phyloP scores from a whole-genome alignment of 768 basidiomycete species.

The Podaxis pistillaris region DNA sequence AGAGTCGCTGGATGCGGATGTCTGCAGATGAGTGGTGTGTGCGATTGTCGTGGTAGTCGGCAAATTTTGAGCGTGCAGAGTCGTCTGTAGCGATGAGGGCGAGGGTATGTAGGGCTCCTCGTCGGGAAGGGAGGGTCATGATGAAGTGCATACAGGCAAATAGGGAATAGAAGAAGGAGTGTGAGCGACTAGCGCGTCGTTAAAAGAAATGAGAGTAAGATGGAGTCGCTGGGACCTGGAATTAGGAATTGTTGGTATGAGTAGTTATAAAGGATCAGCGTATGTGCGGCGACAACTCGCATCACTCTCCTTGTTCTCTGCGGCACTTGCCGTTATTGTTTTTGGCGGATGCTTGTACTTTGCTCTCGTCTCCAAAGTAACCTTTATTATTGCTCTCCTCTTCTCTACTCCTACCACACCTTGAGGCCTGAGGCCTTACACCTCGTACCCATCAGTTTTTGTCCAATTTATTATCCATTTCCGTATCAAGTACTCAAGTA shows the following conservation, averaged over 20 bases:
- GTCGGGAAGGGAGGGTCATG: conserved; percentile 26
- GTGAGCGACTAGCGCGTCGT: conserved; percentile 22
- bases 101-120: conserved; percentile 35
- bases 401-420: neutral
- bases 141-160: conserved; percentile 27
- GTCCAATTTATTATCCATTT: neutral
- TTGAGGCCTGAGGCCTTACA: neutral
- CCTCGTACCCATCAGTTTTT: neutral
- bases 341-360: conserved; percentile 21
- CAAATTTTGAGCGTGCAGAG: conserved; percentile 17
- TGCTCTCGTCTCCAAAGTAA: conserved; percentile 6
- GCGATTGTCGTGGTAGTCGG: conserved; percentile 16
- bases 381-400: conserved; percentile 2
- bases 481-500: neutral
- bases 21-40: conserved; percentile 16
- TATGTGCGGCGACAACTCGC: conserved; percentile 18
- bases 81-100: conserved; percentile 33
- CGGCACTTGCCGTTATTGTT: conserved; percentile 40
- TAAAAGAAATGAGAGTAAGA: conserved; percentile 18
- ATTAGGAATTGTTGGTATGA: conserved; percentile 10
- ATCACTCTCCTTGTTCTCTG: conserved; percentile 1
- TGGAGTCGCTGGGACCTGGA: conserved; percentile 19
- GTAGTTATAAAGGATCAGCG: conserved; percentile 27
- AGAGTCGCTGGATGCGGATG: conserved; percentile 21
- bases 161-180: conserved; percentile 23